Evolutionary conservation across 345 rosid genomes (phyloP).

Genomic region (Salix koriyanagi): DNA sequence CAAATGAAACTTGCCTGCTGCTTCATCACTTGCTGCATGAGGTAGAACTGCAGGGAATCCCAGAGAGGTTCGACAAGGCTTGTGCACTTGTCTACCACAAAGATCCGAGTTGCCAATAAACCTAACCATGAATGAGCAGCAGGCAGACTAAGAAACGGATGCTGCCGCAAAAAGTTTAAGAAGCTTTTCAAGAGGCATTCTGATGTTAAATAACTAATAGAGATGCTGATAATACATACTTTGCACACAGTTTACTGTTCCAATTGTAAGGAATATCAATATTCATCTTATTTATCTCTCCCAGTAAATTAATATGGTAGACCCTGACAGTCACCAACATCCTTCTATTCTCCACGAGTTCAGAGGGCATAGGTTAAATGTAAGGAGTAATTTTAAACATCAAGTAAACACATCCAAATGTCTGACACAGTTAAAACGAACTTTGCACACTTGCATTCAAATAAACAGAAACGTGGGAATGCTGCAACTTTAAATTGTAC

Average conservation of each 20-base stretch:
- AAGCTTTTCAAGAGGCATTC: neutral
- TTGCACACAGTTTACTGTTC: neutral
- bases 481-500: no score
- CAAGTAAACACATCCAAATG: no score
- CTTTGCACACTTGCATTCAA: no score
- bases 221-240: neutral
- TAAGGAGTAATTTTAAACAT: no score
- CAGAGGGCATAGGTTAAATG: no score
- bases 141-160: neutral
- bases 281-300: no score
- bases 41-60: constrained; percentile 98
- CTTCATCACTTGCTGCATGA: constrained; percentile 81
- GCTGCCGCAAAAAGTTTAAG: neutral
- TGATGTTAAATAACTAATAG: neutral
- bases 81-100: constrained; percentile 83
- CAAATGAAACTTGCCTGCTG: constrained; percentile 46
- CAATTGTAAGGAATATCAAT: neutral
- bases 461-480: no score
- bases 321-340: no score
- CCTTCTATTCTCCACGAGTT: no score
- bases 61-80: constrained; percentile 87
- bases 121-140: constrained; percentile 32
- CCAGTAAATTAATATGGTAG: no score
- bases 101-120: constrained; percentile 80
- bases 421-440: no score